Base-by-base conservation (phyloP, 306 rosid species). In the Calophaca sinica region DNA sequence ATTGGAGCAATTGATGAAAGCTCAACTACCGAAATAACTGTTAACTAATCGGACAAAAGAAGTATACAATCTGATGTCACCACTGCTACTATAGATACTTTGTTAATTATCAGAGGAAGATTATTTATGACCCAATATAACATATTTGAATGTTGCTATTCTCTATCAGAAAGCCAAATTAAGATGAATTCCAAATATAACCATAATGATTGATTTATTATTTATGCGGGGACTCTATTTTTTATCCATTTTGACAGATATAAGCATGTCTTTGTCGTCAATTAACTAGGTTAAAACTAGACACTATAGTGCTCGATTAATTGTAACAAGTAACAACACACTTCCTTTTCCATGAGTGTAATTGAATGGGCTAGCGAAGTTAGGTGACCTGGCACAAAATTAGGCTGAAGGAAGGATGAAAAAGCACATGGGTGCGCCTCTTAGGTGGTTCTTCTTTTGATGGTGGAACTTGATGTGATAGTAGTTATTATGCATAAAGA, bases 21-120 rank as follows among this genome's bases (percentile, higher is more conserved):
- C 52, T 70, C 83, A 81, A 81, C 91, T 1, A 81, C 83, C 91
- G 0, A 14, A 39, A 15, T 83, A 88, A 76, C 86, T 72, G 81
- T 77, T 67, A 70, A 69, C 85, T 33, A 73, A 59, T 71, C 7
- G 42, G 74, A 78, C 59, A 52, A 63, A 48, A 42, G 8, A 76
- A 32, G 42, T 20, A 52, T 48, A 61, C 51, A 55, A 70, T 45
- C 50, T 36, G 35, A 20, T 20, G 26, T 20, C 26, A 20, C 26
- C 26, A 20, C 26, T 20, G 26, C 26, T 20, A 20, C 26, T 20
- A 20, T 20, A 20, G 26, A 20, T 20, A 20, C 26, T 20, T 20
- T 20, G 26, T 20, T 20, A 20, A 20, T 20, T 20, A 20, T 20
- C 26, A 38, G 4, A 36, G 4, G 6, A 7, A 1, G 7, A 4